These are phyloP conservation scores for Alternaria sp. DNA, from an alignment of 2,329 filamentous ascomycete genomes.

Conservation along the genomic window DNA sequence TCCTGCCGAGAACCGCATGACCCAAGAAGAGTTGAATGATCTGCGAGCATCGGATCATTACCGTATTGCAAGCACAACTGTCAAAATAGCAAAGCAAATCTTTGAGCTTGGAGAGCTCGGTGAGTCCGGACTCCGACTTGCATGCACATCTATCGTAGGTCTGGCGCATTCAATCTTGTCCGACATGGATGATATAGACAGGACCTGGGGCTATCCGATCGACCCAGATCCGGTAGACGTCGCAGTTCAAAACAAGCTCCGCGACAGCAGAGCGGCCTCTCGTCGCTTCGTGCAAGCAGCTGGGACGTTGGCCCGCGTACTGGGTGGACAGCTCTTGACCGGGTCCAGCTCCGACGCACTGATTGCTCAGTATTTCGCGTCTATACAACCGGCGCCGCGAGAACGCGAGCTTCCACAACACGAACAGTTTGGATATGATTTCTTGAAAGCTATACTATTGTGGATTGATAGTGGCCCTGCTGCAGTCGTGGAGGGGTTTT, in stretches of 20 bases:
- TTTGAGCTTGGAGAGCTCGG: slow-evolving; percentile 58
- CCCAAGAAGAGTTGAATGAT: slow-evolving; percentile 54
- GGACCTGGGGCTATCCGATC: slow-evolving; percentile 67
- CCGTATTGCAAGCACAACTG: slow-evolving; percentile 63
- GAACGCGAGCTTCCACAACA: slow-evolving; percentile 46
- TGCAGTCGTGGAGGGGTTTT: slow-evolving; percentile 65
- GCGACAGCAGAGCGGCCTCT: slow-evolving; percentile 63
- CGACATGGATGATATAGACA: slow-evolving; percentile 65
- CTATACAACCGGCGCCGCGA: slow-evolving; percentile 56
- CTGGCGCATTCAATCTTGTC: slow-evolving; percentile 56
- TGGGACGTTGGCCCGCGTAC: slow-evolving; percentile 63
- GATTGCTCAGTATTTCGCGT: slow-evolving; percentile 57
- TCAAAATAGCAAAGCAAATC: slow-evolving; percentile 63
- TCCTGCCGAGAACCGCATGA: slow-evolving; percentile 35
- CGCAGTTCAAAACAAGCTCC: slow-evolving; percentile 63
- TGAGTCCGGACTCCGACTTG: slow-evolving; percentile 52
- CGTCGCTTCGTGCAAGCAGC: slow-evolving; percentile 70
- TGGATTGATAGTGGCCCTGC: slow-evolving; percentile 68
- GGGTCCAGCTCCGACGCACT: slow-evolving; percentile 49
- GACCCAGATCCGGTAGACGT: slow-evolving; percentile 63
- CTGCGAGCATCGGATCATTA: slow-evolving; percentile 64
- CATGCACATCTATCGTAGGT: slow-evolving; percentile 51
- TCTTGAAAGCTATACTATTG: slow-evolving; percentile 68
- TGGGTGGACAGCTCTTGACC: slow-evolving; percentile 63
- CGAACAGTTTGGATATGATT: slow-evolving; percentile 69